Evolutionary conservation across 73 alveolate species (phyloP).

Genomic region (Uronychia setigera): DNA sequence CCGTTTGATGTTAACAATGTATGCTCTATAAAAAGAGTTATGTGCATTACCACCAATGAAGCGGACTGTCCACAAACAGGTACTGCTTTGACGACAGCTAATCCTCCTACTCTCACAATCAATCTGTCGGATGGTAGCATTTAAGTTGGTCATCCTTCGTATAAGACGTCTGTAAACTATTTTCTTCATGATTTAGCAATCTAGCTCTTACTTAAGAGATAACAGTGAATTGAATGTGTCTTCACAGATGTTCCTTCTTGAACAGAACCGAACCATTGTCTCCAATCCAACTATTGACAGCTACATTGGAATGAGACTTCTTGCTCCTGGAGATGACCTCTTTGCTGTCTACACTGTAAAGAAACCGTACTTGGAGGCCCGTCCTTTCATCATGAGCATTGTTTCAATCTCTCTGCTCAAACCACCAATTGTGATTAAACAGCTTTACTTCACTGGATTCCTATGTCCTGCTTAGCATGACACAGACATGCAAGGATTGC

Average conservation of each 20-base stretch:
- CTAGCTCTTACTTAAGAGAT: no score
- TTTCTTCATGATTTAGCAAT: no score
- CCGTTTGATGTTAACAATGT: no score
- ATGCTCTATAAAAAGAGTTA: no score
- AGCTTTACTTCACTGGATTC: no score
- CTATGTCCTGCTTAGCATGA: background rate
- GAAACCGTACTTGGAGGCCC: background rate
- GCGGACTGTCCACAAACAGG: no score
- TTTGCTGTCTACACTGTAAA: background rate
- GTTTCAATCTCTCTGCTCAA: background rate
- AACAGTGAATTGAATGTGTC: background rate
- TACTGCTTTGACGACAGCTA: no score
- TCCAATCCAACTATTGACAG: background rate
- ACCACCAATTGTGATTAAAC: background rate
- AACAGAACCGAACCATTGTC: background rate
- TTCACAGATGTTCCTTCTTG: background rate
- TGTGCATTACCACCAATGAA: no score
- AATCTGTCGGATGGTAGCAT: no score
- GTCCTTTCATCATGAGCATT: background rate
- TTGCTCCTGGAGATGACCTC: background rate
- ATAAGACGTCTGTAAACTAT: no score
- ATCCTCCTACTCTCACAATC: no score
- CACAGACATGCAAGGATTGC: background rate
- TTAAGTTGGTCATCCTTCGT: no score
- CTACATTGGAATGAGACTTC: background rate